A percentile compares a stretch with the other conserved stretches of the same genome.
Conservation (phyloP, 331 rosid species). For the Acacia pycnantha region DNA sequence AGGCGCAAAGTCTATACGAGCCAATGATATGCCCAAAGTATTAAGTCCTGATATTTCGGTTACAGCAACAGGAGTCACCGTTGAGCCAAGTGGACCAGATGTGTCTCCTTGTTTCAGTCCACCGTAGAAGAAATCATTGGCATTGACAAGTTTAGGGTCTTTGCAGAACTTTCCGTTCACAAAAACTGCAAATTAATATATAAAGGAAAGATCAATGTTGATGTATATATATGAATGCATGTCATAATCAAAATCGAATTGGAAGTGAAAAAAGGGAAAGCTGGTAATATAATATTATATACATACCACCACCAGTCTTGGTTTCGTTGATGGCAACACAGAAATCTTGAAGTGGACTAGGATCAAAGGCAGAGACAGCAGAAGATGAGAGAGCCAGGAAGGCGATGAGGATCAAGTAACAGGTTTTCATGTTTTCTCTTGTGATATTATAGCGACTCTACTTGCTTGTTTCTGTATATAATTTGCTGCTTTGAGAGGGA, state of each 20-base stretch:
- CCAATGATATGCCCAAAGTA: slow-evolving; percentile 25
- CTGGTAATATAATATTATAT: too few species aligned
- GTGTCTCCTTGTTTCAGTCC: slow-evolving; percentile 15
- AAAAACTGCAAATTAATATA: background rate
- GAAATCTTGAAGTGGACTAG: background rate
- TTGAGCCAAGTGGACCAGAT: slow-evolving; percentile 5
- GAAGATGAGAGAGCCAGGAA: background rate
- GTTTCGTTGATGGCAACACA: background rate
- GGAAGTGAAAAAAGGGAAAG: background rate
- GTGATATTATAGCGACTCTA: too few species aligned
- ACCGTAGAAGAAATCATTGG: slow-evolving; percentile 8
- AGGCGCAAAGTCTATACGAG: slow-evolving; percentile 21
- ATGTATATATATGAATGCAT: too few species aligned
- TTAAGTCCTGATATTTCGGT: slow-evolving; percentile 8
- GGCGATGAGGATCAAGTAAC: background rate
- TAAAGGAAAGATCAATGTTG: too few species aligned
- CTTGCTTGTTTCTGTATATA: background rate
- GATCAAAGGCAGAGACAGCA: background rate
- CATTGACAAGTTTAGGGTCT: slow-evolving; percentile 14
- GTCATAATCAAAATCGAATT: too few species aligned
- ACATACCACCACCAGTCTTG: background rate
- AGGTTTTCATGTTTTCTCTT: background rate
- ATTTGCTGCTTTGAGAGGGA: background rate
- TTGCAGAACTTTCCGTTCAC: slow-evolving; percentile 31
- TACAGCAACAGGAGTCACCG: background rate